Base-by-base conservation (phyloP, 495 filamentous ascomycete genomes). In the Neurospora intermedia region DNA sequence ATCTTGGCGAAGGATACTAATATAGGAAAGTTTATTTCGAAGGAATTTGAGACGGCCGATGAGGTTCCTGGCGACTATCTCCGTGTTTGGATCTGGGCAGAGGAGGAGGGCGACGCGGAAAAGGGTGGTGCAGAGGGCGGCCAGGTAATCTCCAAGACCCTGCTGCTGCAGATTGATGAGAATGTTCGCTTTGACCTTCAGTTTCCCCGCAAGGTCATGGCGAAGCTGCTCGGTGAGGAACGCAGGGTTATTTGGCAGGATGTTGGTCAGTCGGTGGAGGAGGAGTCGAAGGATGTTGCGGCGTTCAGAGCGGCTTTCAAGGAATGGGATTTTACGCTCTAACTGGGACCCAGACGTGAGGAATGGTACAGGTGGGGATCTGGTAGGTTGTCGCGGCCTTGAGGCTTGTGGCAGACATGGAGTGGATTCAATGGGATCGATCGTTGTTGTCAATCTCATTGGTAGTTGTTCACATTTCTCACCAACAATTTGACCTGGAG, bases 271-370 rank as follows among this genome's bases (percentile, higher is more conserved):
- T 85, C 88, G 2, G 83, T 90, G 74, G 87, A 85, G 31, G 93
- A 97, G 76, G 96, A 99, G 82, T 87, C 85, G 69, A 84, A 85
- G 41, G 94, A 98, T 80, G 92, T 90, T n/a, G 86, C 87, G 71
- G 88, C 86, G 38, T 97, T 98, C 77, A 93, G 95, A 80, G 85
- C 86, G 72, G 92, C 89, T n/a, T 99, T 97, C 76, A 90, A 92
- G 81, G 84, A 87, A 66, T 97, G 90, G 87, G 93, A 98, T 83
- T 97, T 97, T 80, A 89, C 85, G 20, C 43, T 78, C 42, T 45
- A 43, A 31, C 62, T 20, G 27, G 27, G 54, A 66, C 3, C 6
- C 15, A 18, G 23, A 59, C 11, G 20, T 15, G 4, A 27, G 10
- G 10, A 31, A 27, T 5, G n/a, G 48, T 27, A 27, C 27, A 27